Evolutionary conservation across 371 early-diverging fungal species (phyloP).

Genomic region (Rhizomucor pusillus): DNA sequence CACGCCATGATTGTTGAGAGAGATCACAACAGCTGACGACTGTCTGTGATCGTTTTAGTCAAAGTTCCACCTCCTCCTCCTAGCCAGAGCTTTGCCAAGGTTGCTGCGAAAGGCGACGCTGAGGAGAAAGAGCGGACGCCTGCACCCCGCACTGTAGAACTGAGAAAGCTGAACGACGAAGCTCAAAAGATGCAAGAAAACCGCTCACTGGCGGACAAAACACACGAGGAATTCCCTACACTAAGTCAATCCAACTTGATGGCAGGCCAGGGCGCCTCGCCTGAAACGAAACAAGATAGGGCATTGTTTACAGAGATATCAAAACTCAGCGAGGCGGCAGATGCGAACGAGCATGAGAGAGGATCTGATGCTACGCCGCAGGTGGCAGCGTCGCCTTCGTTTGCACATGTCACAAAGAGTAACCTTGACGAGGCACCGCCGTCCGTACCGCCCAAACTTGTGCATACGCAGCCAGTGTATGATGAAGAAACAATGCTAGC

Average conservation of each 20-base stretch:
- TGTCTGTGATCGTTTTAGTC: constrained; percentile 11
- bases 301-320: constrained; percentile 29
- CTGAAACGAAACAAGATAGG: constrained; percentile 14
- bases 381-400: constrained; percentile 9
- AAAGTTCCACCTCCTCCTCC: constrained; percentile 35
- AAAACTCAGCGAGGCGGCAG: constrained; percentile 19
- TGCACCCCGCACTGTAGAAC: constrained; percentile 15
- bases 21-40: background rate
- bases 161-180: constrained; percentile 14
- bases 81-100: constrained; percentile 36
- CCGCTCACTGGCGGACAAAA: constrained; percentile 13
- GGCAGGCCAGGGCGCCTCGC: constrained; percentile 18
- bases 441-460: constrained; percentile 24
- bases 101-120: constrained; percentile 26
- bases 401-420: constrained; percentile 34
- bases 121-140: constrained; percentile 7
- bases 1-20: background rate
- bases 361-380: background rate
- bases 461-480: constrained; percentile 30
- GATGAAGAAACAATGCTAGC: constrained; percentile 31
- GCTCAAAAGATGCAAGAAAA: background rate
- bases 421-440: constrained; percentile 43
- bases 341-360: constrained; percentile 11
- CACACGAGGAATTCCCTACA: constrained; percentile 36
- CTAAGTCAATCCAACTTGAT: constrained; percentile 31